Percentiles rank a stretch among this genome's conserved stretches.
Conservation (phyloP, 345 rosid species). For the Arabidopsis suecica region DNA sequence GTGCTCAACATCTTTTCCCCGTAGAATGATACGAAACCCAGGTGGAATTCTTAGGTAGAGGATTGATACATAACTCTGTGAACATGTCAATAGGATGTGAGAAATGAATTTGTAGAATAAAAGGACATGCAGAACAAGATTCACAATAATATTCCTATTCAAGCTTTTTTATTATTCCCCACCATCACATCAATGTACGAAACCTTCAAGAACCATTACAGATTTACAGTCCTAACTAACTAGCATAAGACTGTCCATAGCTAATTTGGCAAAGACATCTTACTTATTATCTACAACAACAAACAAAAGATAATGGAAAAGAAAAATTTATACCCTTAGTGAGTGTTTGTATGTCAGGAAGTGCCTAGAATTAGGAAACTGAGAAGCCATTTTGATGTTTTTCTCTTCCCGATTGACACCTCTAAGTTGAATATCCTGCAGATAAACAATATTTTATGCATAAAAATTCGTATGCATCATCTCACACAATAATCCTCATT, state of each 20-base stretch:
- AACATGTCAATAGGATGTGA: conserved; percentile 12
- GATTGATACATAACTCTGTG: conserved; percentile 90
- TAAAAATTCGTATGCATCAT: neutral
- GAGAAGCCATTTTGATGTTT: conserved; percentile 80
- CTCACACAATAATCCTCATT: conserved; percentile 8
- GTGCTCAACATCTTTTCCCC: conserved; percentile 92
- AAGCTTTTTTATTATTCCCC: neutral
- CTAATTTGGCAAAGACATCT: neutral
- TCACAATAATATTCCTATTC: neutral
- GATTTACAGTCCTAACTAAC: conserved; percentile 1
- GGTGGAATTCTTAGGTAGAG: conserved; percentile 92
- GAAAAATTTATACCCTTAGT: conserved; percentile 64
- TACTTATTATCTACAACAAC: conserved; percentile 4
- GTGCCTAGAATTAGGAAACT: conserved; percentile 83
- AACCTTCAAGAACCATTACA: neutral
- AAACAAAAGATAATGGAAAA: conserved; percentile 28
- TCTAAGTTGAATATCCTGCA: conserved; percentile 96
- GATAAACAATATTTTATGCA: conserved; percentile 14
- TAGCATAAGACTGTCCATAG: conserved; percentile 17
- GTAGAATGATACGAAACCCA: conserved; percentile 78
- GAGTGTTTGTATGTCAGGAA: conserved; percentile 88
- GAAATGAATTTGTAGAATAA: conserved; percentile 9
- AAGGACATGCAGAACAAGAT: conserved; percentile 17
- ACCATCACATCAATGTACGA: conserved; percentile 12
- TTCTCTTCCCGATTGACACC: conserved; percentile 97